phyloP scores from a whole-genome alignment of 1,284 basidiomycete species.

The Melampsora medusae region DNA sequence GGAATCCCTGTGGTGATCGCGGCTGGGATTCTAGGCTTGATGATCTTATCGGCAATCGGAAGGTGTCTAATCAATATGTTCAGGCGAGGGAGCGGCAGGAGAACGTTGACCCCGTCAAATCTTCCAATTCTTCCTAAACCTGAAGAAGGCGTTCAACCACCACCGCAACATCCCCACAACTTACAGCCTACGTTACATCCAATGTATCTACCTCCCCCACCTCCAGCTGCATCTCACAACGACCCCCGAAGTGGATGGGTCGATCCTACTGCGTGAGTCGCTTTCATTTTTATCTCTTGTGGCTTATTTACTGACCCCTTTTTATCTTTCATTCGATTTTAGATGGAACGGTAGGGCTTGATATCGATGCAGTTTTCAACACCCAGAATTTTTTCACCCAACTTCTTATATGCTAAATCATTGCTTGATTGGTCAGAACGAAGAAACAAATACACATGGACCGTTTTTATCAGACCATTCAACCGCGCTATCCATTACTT shows the following conservation, averaged over 20 bases:
- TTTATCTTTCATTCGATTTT: no score
- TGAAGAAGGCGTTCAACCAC: not conserved
- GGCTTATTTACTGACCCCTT: no score
- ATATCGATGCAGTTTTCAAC: no score
- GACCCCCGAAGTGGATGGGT: constrained; percentile 8
- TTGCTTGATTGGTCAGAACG: no score
- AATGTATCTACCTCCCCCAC: not conserved
- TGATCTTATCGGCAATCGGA: constrained; percentile 16
- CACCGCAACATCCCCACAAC: not conserved
- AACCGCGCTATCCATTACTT: no score
- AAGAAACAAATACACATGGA: no score
- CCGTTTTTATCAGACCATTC: no score
- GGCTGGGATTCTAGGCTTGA: constrained; percentile 22
- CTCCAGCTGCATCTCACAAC: not conserved
- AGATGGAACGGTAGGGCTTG: no score
- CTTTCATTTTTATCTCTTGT: not conserved
- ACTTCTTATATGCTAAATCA: no score
- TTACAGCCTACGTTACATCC: constrained; percentile 6
- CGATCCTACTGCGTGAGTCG: constrained; percentile 31
- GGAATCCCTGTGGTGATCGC: constrained; percentile 50
- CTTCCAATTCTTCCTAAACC: not conserved
- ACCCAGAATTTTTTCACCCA: no score
- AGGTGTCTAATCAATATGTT: not conserved
- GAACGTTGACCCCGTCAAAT: not conserved
- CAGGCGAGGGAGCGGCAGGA: not conserved